Percentiles rank a stretch among this genome's conserved stretches.
Evolutionary conservation across 2,329 filamentous ascomycete genomes (phyloP).

Genomic region (Shiraia bambusicola): DNA sequence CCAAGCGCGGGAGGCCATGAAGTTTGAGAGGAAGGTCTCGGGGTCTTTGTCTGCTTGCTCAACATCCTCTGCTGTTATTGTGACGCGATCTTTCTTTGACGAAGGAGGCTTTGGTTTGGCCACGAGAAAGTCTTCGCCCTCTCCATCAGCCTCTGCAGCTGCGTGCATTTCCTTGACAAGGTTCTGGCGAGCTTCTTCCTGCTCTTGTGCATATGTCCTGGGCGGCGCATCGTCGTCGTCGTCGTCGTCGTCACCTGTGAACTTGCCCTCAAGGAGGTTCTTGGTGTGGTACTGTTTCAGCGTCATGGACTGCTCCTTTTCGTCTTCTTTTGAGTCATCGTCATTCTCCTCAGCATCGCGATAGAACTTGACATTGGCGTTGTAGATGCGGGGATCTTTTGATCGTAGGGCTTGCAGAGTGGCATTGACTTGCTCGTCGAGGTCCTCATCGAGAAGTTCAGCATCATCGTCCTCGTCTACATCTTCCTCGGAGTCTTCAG

Average conservation of each 20-base stretch:
- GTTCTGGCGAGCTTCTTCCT: conserved; percentile 75
- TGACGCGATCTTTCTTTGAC: conserved; percentile 32
- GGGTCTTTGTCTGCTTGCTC: conserved; percentile 82
- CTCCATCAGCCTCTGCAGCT: conserved; percentile 52
- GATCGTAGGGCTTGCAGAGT: conserved; percentile 84
- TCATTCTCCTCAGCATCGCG: conserved; percentile 60
- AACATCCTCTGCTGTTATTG: conserved; percentile 58
- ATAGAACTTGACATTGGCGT: conserved; percentile 78
- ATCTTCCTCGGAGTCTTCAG: conserved; percentile 53
- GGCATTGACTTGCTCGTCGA: conserved; percentile 84
- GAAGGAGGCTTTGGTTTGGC: conserved; percentile 59
- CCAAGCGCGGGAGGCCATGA: conserved; percentile 91
- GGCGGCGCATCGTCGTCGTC: conserved; percentile 57
- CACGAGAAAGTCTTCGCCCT: conserved; percentile 74
- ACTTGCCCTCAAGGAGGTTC: conserved; percentile 75
- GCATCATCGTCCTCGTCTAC: conserved; percentile 90
- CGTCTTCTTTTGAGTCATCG: conserved; percentile 43
- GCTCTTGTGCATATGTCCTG: conserved; percentile 83
- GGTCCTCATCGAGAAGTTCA: conserved; percentile 77
- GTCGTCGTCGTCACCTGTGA: conserved; percentile 58
- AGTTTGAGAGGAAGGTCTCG: conserved; percentile 91
- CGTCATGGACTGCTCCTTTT: conserved; percentile 81
- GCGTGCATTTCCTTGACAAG: conserved; percentile 81
- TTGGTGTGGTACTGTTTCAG: conserved; percentile 89
- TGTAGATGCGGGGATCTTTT: conserved; percentile 91